These are phyloP conservation scores for Platanthera guangdongensis DNA, from an alignment of 106 monocot species.

Conservation along the genomic window DNA sequence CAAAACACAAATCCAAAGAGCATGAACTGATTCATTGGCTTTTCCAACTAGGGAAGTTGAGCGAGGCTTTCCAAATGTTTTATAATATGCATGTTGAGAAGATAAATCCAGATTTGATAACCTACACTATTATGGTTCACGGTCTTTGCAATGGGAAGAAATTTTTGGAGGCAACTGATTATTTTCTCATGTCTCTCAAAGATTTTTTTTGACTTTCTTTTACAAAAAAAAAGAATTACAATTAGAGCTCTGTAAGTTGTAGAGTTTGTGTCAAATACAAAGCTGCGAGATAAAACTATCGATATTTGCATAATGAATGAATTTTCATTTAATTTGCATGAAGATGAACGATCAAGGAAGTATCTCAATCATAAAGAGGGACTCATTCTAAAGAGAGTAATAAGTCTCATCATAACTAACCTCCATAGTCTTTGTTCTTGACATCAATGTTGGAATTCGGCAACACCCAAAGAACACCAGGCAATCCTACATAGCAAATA, in stretches of 20 bases:
- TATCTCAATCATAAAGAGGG: too few relatives aligned
- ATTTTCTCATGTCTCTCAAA: conserved; percentile 25
- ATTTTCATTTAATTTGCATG: too few relatives aligned
- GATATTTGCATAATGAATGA: too few relatives aligned
- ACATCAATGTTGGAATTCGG: conserved; percentile 96
- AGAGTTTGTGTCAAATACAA: too few relatives aligned
- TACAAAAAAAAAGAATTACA: too few relatives aligned
- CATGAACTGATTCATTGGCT: conserved; percentile 21
- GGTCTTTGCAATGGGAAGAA: conserved; percentile 30
- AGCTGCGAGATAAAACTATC: too few relatives aligned
- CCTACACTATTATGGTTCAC: conserved; percentile 36
- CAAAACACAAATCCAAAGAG: too few relatives aligned
- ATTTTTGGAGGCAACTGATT: conserved; percentile 24
- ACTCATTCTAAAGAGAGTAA: too few relatives aligned
- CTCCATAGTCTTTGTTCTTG: too few relatives aligned
- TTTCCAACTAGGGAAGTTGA: conserved; percentile 16
- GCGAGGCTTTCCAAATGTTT: conserved; percentile 23
- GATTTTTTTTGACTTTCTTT: not conserved
- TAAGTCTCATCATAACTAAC: too few relatives aligned
- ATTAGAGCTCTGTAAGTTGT: too few relatives aligned
- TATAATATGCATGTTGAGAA: conserved; percentile 27
- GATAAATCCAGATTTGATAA: conserved; percentile 35
- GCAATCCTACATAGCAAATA: conserved; percentile 47
- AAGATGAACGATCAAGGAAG: too few relatives aligned
- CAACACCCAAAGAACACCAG: conserved; percentile 92